Evolutionary conservation across 2,329 filamentous ascomycete genomes (phyloP).

Genomic region (Paraconiothyrium sp.): DNA sequence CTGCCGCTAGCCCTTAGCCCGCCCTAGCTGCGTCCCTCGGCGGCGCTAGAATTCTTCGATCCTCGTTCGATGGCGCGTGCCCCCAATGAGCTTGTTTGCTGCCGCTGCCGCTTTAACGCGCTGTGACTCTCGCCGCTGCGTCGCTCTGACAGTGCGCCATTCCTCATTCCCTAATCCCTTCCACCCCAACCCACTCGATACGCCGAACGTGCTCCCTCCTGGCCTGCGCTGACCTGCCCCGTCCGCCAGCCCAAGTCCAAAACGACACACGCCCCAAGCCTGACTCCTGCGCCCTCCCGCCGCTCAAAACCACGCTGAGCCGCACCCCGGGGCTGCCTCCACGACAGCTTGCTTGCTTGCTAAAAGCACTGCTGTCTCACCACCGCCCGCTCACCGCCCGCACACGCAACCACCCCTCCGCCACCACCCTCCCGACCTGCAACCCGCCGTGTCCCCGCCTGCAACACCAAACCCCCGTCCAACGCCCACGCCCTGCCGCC

Average conservation of each 20-base stretch:
- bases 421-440: conserved; percentile 19
- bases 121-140: not conserved
- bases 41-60: conserved; percentile 32
- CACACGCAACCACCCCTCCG: conserved; percentile 15
- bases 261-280: conserved; percentile 14
- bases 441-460: conserved; percentile 20
- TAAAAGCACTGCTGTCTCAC: conserved; percentile 29
- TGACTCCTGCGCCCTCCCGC: conserved; percentile 22
- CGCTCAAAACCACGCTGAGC: conserved; percentile 52
- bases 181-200: conserved; percentile 13
- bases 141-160: conserved; percentile 11
- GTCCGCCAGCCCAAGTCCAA: conserved; percentile 12
- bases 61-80: conserved; percentile 9
- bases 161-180: conserved; percentile 9
- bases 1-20: too few species aligned
- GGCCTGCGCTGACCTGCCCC: conserved; percentile 16
- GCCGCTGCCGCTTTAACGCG: conserved; percentile 27
- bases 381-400: conserved; percentile 18
- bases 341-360: conserved; percentile 24
- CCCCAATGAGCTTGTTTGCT: conserved; percentile 6
- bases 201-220: conserved; percentile 8
- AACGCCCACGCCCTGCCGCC: conserved; percentile 33
- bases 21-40: conserved; percentile 9
- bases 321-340: conserved; percentile 37
- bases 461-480: conserved; percentile 16